Conservation (phyloP, 2,329 filamentous ascomycete genomes). For the Monilinia polystroma region DNA sequence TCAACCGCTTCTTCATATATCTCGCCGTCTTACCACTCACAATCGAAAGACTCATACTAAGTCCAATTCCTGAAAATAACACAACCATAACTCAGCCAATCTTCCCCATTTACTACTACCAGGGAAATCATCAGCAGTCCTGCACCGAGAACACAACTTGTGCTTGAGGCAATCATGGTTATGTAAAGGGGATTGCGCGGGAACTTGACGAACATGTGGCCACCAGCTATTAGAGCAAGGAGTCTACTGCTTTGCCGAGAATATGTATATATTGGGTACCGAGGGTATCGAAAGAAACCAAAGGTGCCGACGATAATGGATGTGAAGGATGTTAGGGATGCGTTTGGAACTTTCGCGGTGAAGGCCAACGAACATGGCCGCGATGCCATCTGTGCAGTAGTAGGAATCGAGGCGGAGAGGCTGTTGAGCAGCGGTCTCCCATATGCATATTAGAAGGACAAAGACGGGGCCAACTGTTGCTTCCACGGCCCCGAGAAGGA, state of each 20-base stretch:
- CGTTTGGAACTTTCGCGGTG: constrained; percentile 56
- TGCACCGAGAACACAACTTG: constrained; percentile 54
- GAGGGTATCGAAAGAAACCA: constrained; percentile 44
- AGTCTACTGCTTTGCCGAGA: constrained; percentile 57
- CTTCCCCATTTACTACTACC: constrained; percentile 55
- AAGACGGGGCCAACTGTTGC: no score
- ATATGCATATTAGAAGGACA: constrained; percentile 44
- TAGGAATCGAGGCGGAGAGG: constrained; percentile 43
- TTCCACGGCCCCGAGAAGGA: constrained; percentile 55
- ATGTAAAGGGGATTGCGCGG: constrained; percentile 51
- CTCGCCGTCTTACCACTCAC: constrained; percentile 54
- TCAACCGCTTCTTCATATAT: constrained; percentile 46
- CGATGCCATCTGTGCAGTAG: constrained; percentile 44
- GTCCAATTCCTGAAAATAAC: constrained; percentile 55
- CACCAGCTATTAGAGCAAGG: constrained; percentile 51
- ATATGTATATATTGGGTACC: constrained; percentile 56
- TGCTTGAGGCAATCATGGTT: constrained; percentile 57
- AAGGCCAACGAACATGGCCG: constrained; percentile 52
- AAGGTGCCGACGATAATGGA: constrained; percentile 35
- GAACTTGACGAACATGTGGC: constrained; percentile 52
- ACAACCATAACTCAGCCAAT: constrained; percentile 57
- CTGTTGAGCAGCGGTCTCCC: constrained; percentile 45
- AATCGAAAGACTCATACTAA: constrained; percentile 54
- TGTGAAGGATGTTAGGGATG: constrained; percentile 47
- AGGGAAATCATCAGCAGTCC: constrained; percentile 51